phyloP scores from a whole-genome alignment of 306 rosid genomes.

The Sicyos baderoa region DNA sequence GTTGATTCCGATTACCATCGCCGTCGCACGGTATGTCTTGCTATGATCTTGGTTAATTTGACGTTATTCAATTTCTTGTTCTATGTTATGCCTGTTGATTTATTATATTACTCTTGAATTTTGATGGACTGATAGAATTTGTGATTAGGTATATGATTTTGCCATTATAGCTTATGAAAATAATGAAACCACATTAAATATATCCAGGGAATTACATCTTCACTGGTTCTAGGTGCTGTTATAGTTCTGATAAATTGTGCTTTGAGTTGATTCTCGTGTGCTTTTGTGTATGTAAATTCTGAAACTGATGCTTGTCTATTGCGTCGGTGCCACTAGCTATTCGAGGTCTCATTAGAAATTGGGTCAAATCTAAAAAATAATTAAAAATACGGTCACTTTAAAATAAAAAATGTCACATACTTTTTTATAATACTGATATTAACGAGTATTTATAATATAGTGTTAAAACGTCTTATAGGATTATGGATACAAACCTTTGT shows the following conservation, averaged over 20 bases:
- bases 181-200: not conserved
- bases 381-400: too few relatives aligned
- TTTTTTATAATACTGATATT: too few relatives aligned
- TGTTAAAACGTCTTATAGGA: too few relatives aligned
- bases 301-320: not conserved
- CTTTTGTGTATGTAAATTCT: constrained; percentile 7
- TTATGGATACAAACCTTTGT: too few relatives aligned
- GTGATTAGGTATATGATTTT: not conserved
- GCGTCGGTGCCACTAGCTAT: not conserved
- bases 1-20: constrained; percentile 42
- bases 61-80: not conserved
- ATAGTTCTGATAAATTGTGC: constrained; percentile 1
- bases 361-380: too few relatives aligned
- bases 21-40: constrained; percentile 51
- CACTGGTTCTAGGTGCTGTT: not conserved
- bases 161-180: not conserved
- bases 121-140: not conserved
- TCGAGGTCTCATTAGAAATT: not conserved
- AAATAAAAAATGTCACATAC: too few relatives aligned
- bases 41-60: not conserved
- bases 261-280: not conserved
- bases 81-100: not conserved
- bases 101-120: too few relatives aligned
- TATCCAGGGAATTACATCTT: too few relatives aligned
- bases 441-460: too few relatives aligned